Evolutionary conservation across 768 basidiomycete genomes (phyloP).

Genomic region (Agaricus bisporus): DNA sequence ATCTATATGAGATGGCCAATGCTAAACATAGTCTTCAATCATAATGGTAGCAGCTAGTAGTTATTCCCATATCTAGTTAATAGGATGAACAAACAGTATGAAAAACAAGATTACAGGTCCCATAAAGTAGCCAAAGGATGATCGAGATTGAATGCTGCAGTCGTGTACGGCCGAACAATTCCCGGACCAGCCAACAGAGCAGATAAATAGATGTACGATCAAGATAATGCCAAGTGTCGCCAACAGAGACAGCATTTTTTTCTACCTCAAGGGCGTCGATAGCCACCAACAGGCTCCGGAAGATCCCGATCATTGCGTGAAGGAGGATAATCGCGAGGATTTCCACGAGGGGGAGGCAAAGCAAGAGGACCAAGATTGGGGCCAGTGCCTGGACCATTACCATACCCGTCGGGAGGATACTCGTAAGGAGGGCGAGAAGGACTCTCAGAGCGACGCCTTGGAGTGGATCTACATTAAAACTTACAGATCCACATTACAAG

Average conservation of each 20-base stretch:
- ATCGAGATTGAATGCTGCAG: background rate
- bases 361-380: conserved; percentile 6
- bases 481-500: background rate
- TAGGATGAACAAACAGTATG: background rate
- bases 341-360: conserved; percentile 8
- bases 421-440: conserved; percentile 51
- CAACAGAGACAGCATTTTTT: background rate
- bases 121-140: conserved; percentile 9
- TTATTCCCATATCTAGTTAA: conserved; percentile 11
- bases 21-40: conserved; percentile 9
- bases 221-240: background rate
- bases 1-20: conserved; percentile 39
- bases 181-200: conserved; percentile 4
- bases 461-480: conserved; percentile 34
- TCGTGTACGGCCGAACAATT: background rate
- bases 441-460: conserved; percentile 73
- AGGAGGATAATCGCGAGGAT: conserved; percentile 41
- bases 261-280: conserved; percentile 30
- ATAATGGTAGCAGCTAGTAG: conserved; percentile 1
- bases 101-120: conserved; percentile 8
- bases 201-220: conserved; percentile 4
- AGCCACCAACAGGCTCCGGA: conserved; percentile 32
- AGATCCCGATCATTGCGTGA: conserved; percentile 41
- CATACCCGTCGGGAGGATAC: conserved; percentile 49
- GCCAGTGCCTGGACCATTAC: conserved; percentile 13